These are phyloP conservation scores for Castanopsis chinensis DNA, from an alignment of 306 rosid genomes.

Conservation along the genomic window DNA sequence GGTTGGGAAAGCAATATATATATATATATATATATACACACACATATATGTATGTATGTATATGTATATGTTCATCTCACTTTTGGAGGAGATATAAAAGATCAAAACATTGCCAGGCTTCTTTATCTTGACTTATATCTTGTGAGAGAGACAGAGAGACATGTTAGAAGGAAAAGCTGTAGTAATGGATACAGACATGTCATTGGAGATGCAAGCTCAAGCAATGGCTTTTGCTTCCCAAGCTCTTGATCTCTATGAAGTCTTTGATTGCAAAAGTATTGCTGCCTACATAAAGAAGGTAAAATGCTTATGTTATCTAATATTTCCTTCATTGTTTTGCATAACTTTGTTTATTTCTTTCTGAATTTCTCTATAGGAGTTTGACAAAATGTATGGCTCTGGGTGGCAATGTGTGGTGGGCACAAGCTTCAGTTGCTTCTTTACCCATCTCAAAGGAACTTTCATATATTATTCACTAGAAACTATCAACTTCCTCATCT, in stretches of 20 bases:
- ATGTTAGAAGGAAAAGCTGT: neutral
- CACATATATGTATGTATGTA: too few relatives aligned
- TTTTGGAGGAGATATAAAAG: neutral
- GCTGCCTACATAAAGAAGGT: neutral
- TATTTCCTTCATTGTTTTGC: neutral
- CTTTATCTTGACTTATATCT: neutral
- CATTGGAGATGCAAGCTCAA: neutral
- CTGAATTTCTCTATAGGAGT: neutral
- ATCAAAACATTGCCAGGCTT: neutral
- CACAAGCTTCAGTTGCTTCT: neutral
- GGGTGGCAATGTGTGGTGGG: neutral
- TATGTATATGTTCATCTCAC: too few relatives aligned
- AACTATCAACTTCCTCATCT: neutral
- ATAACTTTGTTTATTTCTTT: neutral
- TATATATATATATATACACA: too few relatives aligned
- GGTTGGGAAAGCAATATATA: too few relatives aligned
- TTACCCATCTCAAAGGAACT: neutral
- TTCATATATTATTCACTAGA: neutral
- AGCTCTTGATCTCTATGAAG: neutral
- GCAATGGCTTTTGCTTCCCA: neutral
- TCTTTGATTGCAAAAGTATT: neutral
- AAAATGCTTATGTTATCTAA: too few relatives aligned
- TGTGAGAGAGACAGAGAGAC: neutral
- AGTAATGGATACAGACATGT: neutral
- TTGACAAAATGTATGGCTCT: neutral